Evolutionary conservation across 805 yeast genomes (phyloP), one percentile per base, ranked within the genome.

Genomic region (Candida montana): DNA sequence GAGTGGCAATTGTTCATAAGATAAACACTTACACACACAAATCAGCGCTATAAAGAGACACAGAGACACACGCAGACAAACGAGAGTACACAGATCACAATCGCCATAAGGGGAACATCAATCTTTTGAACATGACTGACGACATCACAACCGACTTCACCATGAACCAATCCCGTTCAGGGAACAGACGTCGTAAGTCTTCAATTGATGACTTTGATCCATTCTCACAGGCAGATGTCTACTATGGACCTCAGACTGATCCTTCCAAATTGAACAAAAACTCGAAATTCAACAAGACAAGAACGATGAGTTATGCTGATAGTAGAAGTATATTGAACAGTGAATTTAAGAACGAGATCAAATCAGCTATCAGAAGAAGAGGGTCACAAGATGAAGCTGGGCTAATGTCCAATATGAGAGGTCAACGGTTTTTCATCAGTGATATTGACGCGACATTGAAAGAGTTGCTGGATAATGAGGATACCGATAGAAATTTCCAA

Each of bases 401-500:
- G 12, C 35, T 60, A 33, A 35, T 40, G 9, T 52, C 60, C 7
- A 64, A 65, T 32, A 29, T 28, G 11, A 66, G 71, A 18, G 66
- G 62, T 19, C 57, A 68, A 43, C 57, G 54, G 31, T 86, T 84
- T 56, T 78, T 82, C 55, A 84, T 89, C 45, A 71, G 75, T 49
- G 83, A 88, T 58, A 85, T 90, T 20, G 83, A 86, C 52, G 62
- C 72, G 26, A 86, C 96, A 2, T 66, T 89, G 39, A 65, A 74
- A 8, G 82, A 83, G 48, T 68, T 90, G 33, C 66, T 89, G 43
- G 73, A 70, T 24, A 77, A 74, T 50, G 96, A 89, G 59, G 96
- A 89, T 58, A 88, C 96, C 3, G 95, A 90, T 62, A 70, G 72
- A 40, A 82, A 90, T 58, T 80, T 64, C 59, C 96, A 90, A 61